Conservation (phyloP, 108 stramenopile genomes). For the Cyclotella cryptica region DNA sequence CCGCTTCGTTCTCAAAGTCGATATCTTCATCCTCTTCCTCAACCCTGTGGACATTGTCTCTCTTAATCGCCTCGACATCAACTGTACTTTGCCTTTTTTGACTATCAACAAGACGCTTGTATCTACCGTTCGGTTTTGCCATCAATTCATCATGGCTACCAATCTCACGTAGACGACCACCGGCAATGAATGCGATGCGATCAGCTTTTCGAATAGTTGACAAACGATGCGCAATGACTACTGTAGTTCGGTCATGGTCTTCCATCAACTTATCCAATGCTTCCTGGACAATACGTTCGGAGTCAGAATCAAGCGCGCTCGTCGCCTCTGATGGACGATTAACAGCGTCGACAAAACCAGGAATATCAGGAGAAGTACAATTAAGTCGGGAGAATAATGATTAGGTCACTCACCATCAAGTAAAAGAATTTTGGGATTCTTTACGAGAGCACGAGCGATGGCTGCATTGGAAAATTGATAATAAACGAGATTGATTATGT, state of each 20-base stretch:
- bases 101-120: constrained; percentile 59
- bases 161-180: constrained; percentile 69
- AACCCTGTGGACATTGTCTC: constrained; percentile 13
- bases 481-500: no score
- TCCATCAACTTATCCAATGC: constrained; percentile 86
- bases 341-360: not conserved
- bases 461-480: no score
- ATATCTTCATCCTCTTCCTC: constrained; percentile 48
- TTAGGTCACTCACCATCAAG: constrained; percentile 57
- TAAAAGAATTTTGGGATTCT: constrained; percentile 80
- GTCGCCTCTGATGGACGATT: constrained; percentile 20
- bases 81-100: constrained; percentile 42
- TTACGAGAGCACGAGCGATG: constrained; percentile 89
- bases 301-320: constrained; percentile 83
- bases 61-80: constrained; percentile 26
- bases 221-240: constrained; percentile 89
- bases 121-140: constrained; percentile 59
- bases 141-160: constrained; percentile 65
- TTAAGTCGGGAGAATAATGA: no score
- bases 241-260: constrained; percentile 62
- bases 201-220: constrained; percentile 87
- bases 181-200: constrained; percentile 76
- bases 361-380: no score
- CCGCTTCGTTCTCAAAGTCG: constrained; percentile 46
- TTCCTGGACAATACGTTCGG: constrained; percentile 83